These are phyloP conservation scores for Leptographium galeiforme DNA, from an alignment of 2,329 filamentous ascomycete species.

Conservation along the genomic window DNA sequence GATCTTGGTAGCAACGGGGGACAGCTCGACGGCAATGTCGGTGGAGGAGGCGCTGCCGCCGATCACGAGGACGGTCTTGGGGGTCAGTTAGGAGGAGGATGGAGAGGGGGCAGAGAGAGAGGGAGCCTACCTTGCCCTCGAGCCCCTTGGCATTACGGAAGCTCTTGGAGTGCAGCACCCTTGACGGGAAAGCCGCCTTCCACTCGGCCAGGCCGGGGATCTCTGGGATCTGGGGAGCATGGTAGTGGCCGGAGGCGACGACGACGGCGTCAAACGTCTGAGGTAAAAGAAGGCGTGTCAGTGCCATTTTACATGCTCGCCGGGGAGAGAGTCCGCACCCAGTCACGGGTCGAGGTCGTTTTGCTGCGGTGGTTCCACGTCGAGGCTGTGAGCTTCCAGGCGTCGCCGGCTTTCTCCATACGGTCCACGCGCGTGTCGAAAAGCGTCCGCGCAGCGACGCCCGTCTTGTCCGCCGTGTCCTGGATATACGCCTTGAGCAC, in stretches of 20 bases:
- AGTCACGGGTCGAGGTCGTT: background rate
- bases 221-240: slow-evolving; percentile 46
- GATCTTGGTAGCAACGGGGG: slow-evolving; percentile 21
- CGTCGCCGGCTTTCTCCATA: slow-evolving; percentile 25
- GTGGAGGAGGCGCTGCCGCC: slow-evolving; percentile 36
- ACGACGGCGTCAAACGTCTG: slow-evolving; percentile 49
- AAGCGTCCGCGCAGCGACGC: slow-evolving; percentile 33
- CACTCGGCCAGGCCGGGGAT: slow-evolving; percentile 44
- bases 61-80: slow-evolving; percentile 32
- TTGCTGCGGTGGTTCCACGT: slow-evolving; percentile 1
- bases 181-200: slow-evolving; percentile 37
- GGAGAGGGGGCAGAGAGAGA: background rate
- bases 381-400: background rate
- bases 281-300: background rate
- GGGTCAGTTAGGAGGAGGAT: slow-evolving; percentile 15
- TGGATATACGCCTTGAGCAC: slow-evolving; percentile 48
- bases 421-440: slow-evolving; percentile 48
- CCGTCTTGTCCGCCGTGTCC: slow-evolving; percentile 35
- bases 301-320: background rate
- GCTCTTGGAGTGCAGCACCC: slow-evolving; percentile 56
- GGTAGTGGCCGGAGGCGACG: slow-evolving; percentile 55
- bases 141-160: slow-evolving; percentile 43
- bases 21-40: slow-evolving; percentile 28
- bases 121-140: background rate
- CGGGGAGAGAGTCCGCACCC: background rate